Evolutionary conservation across 495 filamentous ascomycete genomes (phyloP), one percentile per base, ranked within the genome.

Genomic region (Hypoxylon lienhwacheense): DNA sequence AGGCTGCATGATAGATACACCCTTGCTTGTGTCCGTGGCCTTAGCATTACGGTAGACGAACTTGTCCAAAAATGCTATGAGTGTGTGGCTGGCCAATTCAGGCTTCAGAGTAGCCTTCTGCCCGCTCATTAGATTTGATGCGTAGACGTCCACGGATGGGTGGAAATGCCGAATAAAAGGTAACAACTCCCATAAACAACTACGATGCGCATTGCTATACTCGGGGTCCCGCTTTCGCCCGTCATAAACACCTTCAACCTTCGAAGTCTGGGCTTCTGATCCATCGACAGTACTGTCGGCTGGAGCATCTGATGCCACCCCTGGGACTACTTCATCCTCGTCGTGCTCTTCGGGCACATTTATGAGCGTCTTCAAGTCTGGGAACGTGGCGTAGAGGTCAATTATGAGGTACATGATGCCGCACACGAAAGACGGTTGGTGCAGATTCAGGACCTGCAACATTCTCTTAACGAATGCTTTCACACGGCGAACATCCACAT

Each of bases 381-480:
- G 82, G 63, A 95, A 93, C 0, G 77, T 84, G 42, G 70, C 73
- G 67, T 88, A 83, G 8, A 98, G 75, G 65, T 97, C 90, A 36
- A 85, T 82, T 33, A 97, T 78, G 26, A 98, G 74, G 60, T 92
- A 97, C 15, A 98, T 74, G 7, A 91, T 82, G 51, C 91, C 92
- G 59, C 90, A 95, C 25, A 90, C 83, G 65, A 98, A 97, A 1
- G 92, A 81, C 1, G 93, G 90, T 55, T 97, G 91, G 61, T 98
- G 93, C 64, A 97, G 71, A 12, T 74, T 79, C 32, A 89, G 73
- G n/a, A 96, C 75, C 70, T 98, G 93, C 20, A 97, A 73, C 54
- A 98, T 80, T 44, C 93, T 82, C 71, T 95, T 98, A 8, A 91
- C 85, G 62, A 97, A 98, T 4, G 93, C 92, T 70, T 96, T 95